These are phyloP conservation scores for Phytophthora aleatoria DNA, from an alignment of 352 stramenopile genomes.

Conservation along the genomic window DNA sequence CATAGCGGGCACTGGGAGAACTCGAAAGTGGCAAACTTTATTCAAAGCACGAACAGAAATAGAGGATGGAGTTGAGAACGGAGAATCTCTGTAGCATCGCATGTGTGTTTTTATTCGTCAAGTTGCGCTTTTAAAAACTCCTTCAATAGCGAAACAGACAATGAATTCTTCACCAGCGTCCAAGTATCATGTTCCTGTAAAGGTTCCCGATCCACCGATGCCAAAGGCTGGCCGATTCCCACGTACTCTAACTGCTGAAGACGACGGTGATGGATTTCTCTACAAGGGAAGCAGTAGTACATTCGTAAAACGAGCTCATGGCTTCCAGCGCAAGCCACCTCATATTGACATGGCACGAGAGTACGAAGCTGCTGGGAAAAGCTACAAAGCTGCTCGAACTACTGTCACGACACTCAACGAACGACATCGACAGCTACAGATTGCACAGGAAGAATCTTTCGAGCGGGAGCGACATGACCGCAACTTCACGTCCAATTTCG, in stretches of 20 bases:
- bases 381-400: slow-evolving; percentile 48
- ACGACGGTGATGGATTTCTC: slow-evolving; percentile 55
- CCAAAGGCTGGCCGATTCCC: slow-evolving; percentile 23
- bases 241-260: slow-evolving; percentile 23
- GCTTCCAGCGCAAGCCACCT: slow-evolving; percentile 64
- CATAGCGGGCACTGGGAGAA: slow-evolving; percentile 36
- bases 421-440: slow-evolving; percentile 51
- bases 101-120: slow-evolving; percentile 2
- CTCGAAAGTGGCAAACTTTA: slow-evolving; percentile 7
- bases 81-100: slow-evolving; percentile 19
- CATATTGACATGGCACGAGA: slow-evolving; percentile 58
- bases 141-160: neutral
- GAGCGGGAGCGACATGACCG: slow-evolving; percentile 38
- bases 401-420: slow-evolving; percentile 58
- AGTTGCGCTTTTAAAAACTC: neutral
- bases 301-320: neutral
- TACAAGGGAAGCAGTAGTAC: slow-evolving; percentile 34
- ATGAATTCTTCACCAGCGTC: slow-evolving; percentile 20
- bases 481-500: slow-evolving; percentile 58
- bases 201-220: slow-evolving; percentile 10
- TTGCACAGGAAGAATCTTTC: slow-evolving; percentile 60
- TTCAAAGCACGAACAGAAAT: slow-evolving; percentile 20
- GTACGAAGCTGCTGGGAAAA: slow-evolving; percentile 45
- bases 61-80: slow-evolving; percentile 12
- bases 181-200: slow-evolving; percentile 14